These are phyloP conservation scores for Acacia crassicarpa DNA, from an alignment of 306 rosid genomes.

Conservation along the genomic window DNA sequence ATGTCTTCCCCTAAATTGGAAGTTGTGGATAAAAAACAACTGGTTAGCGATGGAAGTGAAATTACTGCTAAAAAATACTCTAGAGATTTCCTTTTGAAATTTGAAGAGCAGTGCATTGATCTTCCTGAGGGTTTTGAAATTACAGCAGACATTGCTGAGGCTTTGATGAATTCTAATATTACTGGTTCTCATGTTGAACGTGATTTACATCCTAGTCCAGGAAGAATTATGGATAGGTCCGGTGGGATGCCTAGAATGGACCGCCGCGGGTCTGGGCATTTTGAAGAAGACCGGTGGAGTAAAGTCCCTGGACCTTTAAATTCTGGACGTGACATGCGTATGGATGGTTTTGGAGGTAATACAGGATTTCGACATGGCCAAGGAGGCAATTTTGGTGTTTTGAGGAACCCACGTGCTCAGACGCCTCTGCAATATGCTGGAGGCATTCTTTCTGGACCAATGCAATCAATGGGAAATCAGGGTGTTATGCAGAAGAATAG, in stretches of 20 bases:
- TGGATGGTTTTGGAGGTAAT: slow-evolving; percentile 56
- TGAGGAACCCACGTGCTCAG: slow-evolving; percentile 66
- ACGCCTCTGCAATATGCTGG: slow-evolving; percentile 39
- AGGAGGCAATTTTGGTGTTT: slow-evolving; percentile 70
- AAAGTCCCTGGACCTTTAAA: slow-evolving; percentile 40
- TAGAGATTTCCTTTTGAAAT: slow-evolving; percentile 83
- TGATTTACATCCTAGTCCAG: slow-evolving; percentile 57
- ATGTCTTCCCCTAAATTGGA: slow-evolving; percentile 71
- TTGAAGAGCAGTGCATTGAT: slow-evolving; percentile 54
- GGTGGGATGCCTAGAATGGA: slow-evolving; percentile 58
- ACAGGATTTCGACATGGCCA: slow-evolving; percentile 63
- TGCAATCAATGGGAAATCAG: slow-evolving; percentile 63
- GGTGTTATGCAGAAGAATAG: slow-evolving; percentile 71
- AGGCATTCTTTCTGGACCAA: slow-evolving; percentile 82
- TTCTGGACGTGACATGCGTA: slow-evolving; percentile 48
- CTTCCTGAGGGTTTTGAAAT: slow-evolving; percentile 73
- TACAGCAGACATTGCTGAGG: slow-evolving; percentile 46
- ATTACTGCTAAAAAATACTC: slow-evolving; percentile 65
- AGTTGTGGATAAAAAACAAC: slow-evolving; percentile 42
- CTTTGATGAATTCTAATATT: slow-evolving; percentile 39
- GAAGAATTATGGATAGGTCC: slow-evolving; percentile 61
- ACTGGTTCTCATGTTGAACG: slow-evolving; percentile 49
- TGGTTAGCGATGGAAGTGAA: slow-evolving; percentile 47
- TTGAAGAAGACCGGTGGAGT: slow-evolving; percentile 78
- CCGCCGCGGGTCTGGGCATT: slow-evolving; percentile 68